phyloP scores from a whole-genome alignment of 2,329 filamentous ascomycete species.

The Nigrospora oryzae region DNA sequence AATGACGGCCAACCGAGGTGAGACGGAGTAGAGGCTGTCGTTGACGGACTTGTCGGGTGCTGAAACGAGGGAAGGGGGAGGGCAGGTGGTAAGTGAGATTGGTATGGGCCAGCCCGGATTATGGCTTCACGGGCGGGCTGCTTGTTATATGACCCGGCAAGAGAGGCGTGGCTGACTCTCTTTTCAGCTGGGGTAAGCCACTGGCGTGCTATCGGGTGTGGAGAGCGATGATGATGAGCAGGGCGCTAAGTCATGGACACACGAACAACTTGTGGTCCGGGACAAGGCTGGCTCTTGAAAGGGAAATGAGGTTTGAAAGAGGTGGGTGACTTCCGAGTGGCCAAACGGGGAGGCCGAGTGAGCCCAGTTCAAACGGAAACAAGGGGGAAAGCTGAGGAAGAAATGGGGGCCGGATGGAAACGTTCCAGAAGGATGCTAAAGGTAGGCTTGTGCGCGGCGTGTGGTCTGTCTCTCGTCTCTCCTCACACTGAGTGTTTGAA shows the following conservation, averaged over 20 bases:
- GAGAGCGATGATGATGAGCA: conserved; percentile 4
- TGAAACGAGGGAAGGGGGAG: neutral
- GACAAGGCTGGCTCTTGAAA: conserved; percentile 7
- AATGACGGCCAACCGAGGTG: neutral
- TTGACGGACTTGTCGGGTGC: neutral
- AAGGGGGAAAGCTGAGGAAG: neutral
- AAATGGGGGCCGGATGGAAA: neutral
- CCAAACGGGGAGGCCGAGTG: neutral
- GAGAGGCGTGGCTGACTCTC: conserved; percentile 9
- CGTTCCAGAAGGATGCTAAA: neutral
- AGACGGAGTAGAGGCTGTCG: neutral
- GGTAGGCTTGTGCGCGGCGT: too few relatives aligned
- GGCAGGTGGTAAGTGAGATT: neutral
- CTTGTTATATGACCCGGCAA: conserved; percentile 7
- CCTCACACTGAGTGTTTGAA: neutral
- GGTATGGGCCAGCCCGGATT: neutral
- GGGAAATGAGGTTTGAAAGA: conserved; percentile 1
- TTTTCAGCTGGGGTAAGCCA: conserved; percentile 13
- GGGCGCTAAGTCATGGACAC: conserved; percentile 8
- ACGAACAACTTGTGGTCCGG: conserved; percentile 7
- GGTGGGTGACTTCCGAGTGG: conserved; percentile 4
- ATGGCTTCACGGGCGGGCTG: too few relatives aligned
- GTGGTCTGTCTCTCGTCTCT: neutral
- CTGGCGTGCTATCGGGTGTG: conserved; percentile 6
- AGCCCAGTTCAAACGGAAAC: neutral